A percentile compares a stretch with the other conserved stretches of the same genome.
These are phyloP conservation scores for Cercospora sp. DNA, from an alignment of 2,329 filamentous ascomycete genomes.

Conservation along the genomic window DNA sequence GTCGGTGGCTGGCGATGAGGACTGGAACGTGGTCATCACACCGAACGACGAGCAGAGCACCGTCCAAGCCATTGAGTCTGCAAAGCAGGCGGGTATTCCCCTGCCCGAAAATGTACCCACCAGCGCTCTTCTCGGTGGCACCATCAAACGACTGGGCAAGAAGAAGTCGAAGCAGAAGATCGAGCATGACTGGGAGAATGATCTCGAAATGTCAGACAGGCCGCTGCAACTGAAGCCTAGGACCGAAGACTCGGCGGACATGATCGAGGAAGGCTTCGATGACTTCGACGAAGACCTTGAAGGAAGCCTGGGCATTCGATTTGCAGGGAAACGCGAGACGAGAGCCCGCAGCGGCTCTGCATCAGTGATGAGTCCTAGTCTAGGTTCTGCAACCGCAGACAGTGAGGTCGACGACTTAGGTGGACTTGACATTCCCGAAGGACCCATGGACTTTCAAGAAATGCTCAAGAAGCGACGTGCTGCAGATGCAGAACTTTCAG, in stretches of 20 bases:
- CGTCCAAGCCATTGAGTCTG: constrained; percentile 80
- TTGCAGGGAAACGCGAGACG: constrained; percentile 73
- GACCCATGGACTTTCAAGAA: constrained; percentile 78
- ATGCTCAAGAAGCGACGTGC: constrained; percentile 71
- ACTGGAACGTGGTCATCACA: constrained; percentile 81
- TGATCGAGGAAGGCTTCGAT: constrained; percentile 52
- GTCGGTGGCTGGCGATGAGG: constrained; percentile 69
- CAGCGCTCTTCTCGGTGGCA: constrained; percentile 86
- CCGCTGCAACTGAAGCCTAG: constrained; percentile 47
- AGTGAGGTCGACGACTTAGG: constrained; percentile 92
- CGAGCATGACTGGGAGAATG: constrained; percentile 54
- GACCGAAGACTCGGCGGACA: constrained; percentile 36
- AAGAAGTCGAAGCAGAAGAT: constrained; percentile 48
- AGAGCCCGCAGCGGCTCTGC: constrained; percentile 81
- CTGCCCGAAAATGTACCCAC: constrained; percentile 82
- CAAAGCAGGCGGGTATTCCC: constrained; percentile 86
- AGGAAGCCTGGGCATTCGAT: constrained; percentile 85
- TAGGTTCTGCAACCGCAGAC: constrained; percentile 89
- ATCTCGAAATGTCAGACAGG: constrained; percentile 47
- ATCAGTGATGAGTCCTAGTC: constrained; percentile 87
- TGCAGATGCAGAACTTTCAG: constrained; percentile 42
- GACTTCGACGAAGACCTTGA: constrained; percentile 87
- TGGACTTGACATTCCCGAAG: constrained; percentile 80
- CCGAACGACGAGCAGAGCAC: constrained; percentile 84
- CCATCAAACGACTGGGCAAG: constrained; percentile 82